Evolutionary conservation across 345 rosid genomes (phyloP).

Genomic region (Boechera stricta): DNA sequence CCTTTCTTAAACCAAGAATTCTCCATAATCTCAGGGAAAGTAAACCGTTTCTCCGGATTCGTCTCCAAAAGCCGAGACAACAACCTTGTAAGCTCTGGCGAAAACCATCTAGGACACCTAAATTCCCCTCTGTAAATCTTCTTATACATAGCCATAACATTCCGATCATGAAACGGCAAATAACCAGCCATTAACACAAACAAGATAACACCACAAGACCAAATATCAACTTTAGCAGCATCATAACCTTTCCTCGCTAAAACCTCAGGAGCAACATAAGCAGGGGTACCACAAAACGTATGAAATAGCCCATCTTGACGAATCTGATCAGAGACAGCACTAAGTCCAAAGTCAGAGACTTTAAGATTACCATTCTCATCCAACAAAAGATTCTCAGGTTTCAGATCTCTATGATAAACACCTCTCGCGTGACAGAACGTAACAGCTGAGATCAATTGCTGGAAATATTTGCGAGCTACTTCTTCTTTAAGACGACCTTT

Average conservation of each 20-base stretch:
- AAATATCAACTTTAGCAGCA: conserved; percentile 80
- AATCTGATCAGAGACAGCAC: conserved; percentile 80
- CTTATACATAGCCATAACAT: conserved; percentile 78
- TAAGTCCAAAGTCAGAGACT: conserved; percentile 86
- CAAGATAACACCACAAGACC: conserved; percentile 93
- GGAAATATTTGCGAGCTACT: conserved; percentile 75
- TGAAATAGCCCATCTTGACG: conserved; percentile 77
- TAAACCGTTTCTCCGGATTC: conserved; percentile 70
- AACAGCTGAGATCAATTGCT: conserved; percentile 81
- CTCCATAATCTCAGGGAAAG: conserved; percentile 75
- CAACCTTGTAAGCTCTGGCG: conserved; percentile 60
- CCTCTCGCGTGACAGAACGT: conserved; percentile 82
- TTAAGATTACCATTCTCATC: conserved; percentile 79
- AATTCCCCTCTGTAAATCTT: conserved; percentile 79
- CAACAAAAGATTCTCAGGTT: conserved; percentile 79
- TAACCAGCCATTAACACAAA: conserved; percentile 78
- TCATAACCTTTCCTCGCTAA: conserved; percentile 73
- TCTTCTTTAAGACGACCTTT: conserved; percentile 76
- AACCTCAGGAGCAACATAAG: conserved; percentile 91
- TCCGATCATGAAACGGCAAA: conserved; percentile 82
- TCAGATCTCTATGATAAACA: conserved; percentile 81
- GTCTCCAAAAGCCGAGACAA: conserved; percentile 62
- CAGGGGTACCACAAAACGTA: conserved; percentile 87
- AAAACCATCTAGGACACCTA: conserved; percentile 77
- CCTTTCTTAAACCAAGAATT: conserved; percentile 80